Conservation (phyloP, 2,329 filamentous ascomycete species). For the Aureobasidium sp. region DNA sequence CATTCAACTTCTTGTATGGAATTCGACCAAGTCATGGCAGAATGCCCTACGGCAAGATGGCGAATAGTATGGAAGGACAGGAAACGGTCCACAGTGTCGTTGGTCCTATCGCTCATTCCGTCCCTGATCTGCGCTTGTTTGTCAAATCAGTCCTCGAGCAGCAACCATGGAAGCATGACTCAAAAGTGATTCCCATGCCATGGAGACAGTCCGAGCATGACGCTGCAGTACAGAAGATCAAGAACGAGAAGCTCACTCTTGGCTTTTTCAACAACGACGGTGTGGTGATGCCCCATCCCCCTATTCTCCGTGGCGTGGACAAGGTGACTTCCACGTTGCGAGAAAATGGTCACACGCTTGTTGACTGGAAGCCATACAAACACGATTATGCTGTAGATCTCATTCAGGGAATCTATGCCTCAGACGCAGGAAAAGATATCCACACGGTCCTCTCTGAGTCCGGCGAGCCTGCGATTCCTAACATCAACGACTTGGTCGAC, state of each 20-base stretch:
- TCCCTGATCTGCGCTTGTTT: conserved; percentile 49
- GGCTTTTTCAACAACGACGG: conserved; percentile 30
- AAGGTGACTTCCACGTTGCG: conserved; percentile 16
- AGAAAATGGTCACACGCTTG: conserved; percentile 19
- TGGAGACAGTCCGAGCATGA: conserved; percentile 36
- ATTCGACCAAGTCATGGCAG: conserved; percentile 38
- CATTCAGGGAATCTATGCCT: conserved; percentile 47
- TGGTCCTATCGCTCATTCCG: conserved; percentile 48
- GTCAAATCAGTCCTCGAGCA: conserved; percentile 44
- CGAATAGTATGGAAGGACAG: conserved; percentile 39
- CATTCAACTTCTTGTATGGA: conserved; percentile 42
- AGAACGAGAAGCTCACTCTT: conserved; percentile 25
- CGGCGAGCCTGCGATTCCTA: conserved; percentile 27
- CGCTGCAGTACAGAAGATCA: background rate
- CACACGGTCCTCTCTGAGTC: conserved; percentile 43
- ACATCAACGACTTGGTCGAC: conserved; percentile 26
- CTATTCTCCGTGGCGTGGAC: conserved; percentile 30
- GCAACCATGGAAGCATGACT: conserved; percentile 51
- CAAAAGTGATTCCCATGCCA: conserved; percentile 51
- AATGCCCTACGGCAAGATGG: conserved; percentile 37
- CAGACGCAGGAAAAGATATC: conserved; percentile 53
- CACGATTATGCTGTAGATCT: conserved; percentile 46
- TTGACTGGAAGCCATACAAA: conserved; percentile 45
- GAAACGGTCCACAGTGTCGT: conserved; percentile 42
- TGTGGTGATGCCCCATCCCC: conserved; percentile 30